phyloP scores from a whole-genome alignment of 352 stramenopile genomes.

The Phytophthora sansomeana region DNA sequence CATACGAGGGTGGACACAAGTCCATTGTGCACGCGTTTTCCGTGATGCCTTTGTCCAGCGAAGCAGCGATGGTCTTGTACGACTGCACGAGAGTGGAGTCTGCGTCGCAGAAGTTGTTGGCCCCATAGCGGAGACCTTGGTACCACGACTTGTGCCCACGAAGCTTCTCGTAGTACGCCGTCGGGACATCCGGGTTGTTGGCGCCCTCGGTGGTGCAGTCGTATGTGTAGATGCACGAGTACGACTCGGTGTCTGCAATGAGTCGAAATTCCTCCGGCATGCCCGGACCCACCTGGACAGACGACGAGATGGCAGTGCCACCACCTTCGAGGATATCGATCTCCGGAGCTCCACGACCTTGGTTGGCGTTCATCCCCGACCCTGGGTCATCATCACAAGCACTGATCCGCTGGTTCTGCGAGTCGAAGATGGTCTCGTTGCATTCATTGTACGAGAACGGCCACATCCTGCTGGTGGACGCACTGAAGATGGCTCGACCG shows the following conservation, averaged over 20 bases:
- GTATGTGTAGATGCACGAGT: slow-evolving; percentile 52
- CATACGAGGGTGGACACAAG: slow-evolving; percentile 56
- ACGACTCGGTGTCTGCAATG: slow-evolving; percentile 29
- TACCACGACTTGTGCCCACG: slow-evolving; percentile 74
- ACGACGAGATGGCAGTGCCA: slow-evolving; percentile 87
- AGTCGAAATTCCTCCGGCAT: slow-evolving; percentile 65
- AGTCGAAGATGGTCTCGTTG: slow-evolving; percentile 70
- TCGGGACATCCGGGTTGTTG: slow-evolving; percentile 54
- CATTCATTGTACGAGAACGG: slow-evolving; percentile 96
- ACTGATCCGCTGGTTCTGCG: slow-evolving; percentile 82
- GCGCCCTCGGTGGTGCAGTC: slow-evolving; percentile 52
- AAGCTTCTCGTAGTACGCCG: slow-evolving; percentile 42
- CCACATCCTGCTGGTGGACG: slow-evolving; percentile 95
- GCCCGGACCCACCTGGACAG: slow-evolving; percentile 87
- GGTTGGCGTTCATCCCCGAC: slow-evolving; percentile 89
- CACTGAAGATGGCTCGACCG: slow-evolving; percentile 95
- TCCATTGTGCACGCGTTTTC: slow-evolving; percentile 53
- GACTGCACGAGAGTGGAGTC: slow-evolving; percentile 40
- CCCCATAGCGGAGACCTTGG: slow-evolving; percentile 60
- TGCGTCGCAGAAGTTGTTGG: slow-evolving; percentile 64
- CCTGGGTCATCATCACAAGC: no score
- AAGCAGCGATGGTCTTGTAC: slow-evolving; percentile 47
- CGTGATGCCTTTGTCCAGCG: slow-evolving; percentile 50
- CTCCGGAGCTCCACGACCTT: slow-evolving; percentile 93
- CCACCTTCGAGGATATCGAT: slow-evolving; percentile 96